A percentile compares a stretch with the other conserved stretches of the same genome.
Evolutionary conservation across 176 grass and related monocot species (phyloP).

Genomic region (Oropetium thomaeum): DNA sequence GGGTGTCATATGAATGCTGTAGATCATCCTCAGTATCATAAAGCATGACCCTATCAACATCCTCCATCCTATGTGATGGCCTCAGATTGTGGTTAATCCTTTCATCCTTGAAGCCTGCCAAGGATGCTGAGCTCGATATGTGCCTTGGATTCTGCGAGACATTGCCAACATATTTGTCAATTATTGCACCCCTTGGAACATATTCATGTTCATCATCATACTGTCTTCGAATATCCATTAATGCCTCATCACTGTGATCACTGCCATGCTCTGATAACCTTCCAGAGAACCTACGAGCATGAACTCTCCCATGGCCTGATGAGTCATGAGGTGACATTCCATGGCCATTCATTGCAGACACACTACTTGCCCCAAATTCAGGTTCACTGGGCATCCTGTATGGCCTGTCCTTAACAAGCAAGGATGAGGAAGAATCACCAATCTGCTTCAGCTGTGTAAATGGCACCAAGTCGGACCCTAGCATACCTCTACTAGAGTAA

Average conservation of each 20-base stretch:
- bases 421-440: constrained; percentile 52
- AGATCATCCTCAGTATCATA: constrained; percentile 14
- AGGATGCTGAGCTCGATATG: constrained; percentile 36
- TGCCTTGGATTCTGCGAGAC: constrained; percentile 33
- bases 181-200: constrained; percentile 14
- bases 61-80: constrained; percentile 34
- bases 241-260: constrained; percentile 24
- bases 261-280: constrained; percentile 19
- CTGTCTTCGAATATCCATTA: constrained; percentile 29
- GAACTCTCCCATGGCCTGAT: constrained; percentile 23
- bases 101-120: constrained; percentile 35
- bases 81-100: constrained; percentile 28
- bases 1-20: constrained; percentile 18
- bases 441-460: constrained; percentile 35
- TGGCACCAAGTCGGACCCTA: constrained; percentile 19
- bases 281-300: constrained; percentile 35
- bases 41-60: constrained; percentile 24
- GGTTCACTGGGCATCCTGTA: constrained; percentile 12
- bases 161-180: constrained; percentile 47
- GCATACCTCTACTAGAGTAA: constrained; percentile 40
- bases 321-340: constrained; percentile 37
- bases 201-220: constrained; percentile 26
- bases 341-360: constrained; percentile 23
- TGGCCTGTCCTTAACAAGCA: constrained; percentile 27
- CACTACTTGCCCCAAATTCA: constrained; percentile 30